phyloP scores from a whole-genome alignment of 78 protist genomes.

The Dictyostelium citrinum region DNA sequence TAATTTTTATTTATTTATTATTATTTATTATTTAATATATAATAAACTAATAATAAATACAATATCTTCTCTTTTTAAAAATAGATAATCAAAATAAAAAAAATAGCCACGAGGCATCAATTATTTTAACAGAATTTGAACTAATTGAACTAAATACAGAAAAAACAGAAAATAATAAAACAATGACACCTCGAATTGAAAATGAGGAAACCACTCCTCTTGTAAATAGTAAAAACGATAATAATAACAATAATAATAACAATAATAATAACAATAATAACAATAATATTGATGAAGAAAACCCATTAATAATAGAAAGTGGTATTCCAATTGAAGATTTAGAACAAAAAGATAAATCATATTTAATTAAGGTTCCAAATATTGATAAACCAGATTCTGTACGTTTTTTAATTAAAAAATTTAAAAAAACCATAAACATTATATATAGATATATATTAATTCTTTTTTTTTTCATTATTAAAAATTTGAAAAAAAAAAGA shows the following conservation, averaged over 20 bases:
- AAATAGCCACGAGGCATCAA: neutral
- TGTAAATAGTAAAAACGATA: neutral
- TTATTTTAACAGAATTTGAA: neutral
- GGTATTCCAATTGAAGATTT: neutral
- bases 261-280: neutral
- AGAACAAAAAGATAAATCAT: neutral
- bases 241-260: neutral
- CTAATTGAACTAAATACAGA: neutral
- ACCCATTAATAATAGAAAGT: neutral
- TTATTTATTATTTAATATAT: neutral
- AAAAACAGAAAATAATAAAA: neutral
- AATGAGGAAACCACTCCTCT: neutral
- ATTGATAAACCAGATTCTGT: constrained; percentile 24
- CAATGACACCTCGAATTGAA: neutral
- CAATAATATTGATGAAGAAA: neutral
- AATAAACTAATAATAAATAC: neutral
- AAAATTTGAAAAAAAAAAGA: neutral
- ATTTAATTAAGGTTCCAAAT: neutral
- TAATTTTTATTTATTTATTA: neutral
- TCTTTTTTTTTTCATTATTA: neutral
- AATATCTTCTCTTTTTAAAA: neutral
- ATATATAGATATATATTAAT: neutral
- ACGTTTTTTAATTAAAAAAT: no score
- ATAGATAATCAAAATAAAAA: neutral
- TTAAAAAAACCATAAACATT: no score